Percentiles rank a stretch among this genome's conserved stretches.
Conservation (phyloP, 2,329 filamentous ascomycete species). For the Cercospora zeina region DNA sequence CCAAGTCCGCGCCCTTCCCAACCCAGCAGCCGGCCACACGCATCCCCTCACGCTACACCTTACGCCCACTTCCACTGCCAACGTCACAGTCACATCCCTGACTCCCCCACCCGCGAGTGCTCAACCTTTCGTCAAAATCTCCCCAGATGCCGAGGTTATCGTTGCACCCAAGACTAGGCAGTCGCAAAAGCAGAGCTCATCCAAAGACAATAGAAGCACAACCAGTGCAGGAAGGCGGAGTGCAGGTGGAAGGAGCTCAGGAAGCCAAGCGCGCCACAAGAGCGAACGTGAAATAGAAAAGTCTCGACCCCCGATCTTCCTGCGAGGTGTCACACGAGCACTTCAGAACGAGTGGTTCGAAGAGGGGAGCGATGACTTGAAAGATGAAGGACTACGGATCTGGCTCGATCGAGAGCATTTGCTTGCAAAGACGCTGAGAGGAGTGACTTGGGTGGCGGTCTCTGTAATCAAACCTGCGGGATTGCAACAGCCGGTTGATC, state of each 20-base stretch:
- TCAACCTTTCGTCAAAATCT: slow-evolving; percentile 84
- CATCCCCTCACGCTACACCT: slow-evolving; percentile 90
- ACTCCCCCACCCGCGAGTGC: slow-evolving; percentile 68
- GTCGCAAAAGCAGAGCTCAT: slow-evolving; percentile 56
- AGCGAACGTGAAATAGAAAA: slow-evolving; percentile 64
- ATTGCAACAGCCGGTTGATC: slow-evolving; percentile 68
- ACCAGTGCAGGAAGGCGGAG: slow-evolving; percentile 77
- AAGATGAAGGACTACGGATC: slow-evolving; percentile 64
- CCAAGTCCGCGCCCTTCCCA: slow-evolving; percentile 90
- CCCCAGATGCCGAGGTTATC: slow-evolving; percentile 92
- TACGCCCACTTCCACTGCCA: slow-evolving; percentile 92
- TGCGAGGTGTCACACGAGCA: slow-evolving; percentile 73
- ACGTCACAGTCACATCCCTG: slow-evolving; percentile 82
- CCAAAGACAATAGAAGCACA: slow-evolving; percentile 76
- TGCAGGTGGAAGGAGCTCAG: slow-evolving; percentile 65
- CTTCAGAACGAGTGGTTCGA: slow-evolving; percentile 74
- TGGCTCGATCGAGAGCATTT: slow-evolving; percentile 84
- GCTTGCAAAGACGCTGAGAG: slow-evolving; percentile 69
- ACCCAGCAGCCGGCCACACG: slow-evolving; percentile 62
- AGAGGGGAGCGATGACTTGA: slow-evolving; percentile 52
- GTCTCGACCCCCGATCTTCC: slow-evolving; percentile 66
- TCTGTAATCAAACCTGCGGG: slow-evolving; percentile 82
- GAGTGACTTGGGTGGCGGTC: slow-evolving; percentile 75
- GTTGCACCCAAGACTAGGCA: slow-evolving; percentile 89
- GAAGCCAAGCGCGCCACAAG: slow-evolving; percentile 67